These are phyloP conservation scores for Annulohypoxylon nitens DNA, from an alignment of 495 filamentous ascomycete genomes.

Conservation along the genomic window DNA sequence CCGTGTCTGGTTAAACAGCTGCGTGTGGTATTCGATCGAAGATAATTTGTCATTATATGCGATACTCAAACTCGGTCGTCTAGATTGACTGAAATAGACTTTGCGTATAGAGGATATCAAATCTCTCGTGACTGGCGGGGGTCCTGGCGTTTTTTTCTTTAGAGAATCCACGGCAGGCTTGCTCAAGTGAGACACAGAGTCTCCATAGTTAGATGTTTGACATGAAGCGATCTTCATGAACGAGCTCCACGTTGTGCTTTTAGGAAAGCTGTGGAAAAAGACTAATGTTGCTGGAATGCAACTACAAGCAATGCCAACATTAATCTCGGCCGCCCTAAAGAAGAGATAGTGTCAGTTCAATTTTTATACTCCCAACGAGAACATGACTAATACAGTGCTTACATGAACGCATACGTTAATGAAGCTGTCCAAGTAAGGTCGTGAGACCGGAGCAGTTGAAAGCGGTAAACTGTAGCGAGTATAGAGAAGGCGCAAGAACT, in stretches of 20 bases:
- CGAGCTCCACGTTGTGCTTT: neutral
- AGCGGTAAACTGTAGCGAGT: constrained; percentile 1
- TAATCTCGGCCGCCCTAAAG: constrained; percentile 11
- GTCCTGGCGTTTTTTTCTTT: neutral
- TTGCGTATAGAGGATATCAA: neutral
- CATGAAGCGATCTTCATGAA: neutral
- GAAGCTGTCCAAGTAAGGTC: neutral
- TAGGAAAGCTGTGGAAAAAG: neutral
- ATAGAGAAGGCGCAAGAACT: constrained; percentile 1
- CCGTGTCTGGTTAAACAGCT: neutral
- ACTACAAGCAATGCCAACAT: constrained; percentile 14
- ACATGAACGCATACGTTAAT: constrained; percentile 11
- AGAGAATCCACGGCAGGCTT: neutral
- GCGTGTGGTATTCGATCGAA: neutral
- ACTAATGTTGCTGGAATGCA: neutral
- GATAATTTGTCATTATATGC: neutral
- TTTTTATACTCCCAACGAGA: too few relatives aligned
- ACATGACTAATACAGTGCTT: neutral
- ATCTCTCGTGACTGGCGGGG: neutral
- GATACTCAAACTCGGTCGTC: neutral
- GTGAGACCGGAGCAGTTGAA: neutral
- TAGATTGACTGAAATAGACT: neutral
- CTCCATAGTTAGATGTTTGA: neutral
- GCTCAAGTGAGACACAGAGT: neutral
- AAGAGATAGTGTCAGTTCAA: neutral